These are phyloP conservation scores for Trypanosomatidae sp. DNA, from an alignment of 208 protist genomes.

Conservation along the genomic window DNA sequence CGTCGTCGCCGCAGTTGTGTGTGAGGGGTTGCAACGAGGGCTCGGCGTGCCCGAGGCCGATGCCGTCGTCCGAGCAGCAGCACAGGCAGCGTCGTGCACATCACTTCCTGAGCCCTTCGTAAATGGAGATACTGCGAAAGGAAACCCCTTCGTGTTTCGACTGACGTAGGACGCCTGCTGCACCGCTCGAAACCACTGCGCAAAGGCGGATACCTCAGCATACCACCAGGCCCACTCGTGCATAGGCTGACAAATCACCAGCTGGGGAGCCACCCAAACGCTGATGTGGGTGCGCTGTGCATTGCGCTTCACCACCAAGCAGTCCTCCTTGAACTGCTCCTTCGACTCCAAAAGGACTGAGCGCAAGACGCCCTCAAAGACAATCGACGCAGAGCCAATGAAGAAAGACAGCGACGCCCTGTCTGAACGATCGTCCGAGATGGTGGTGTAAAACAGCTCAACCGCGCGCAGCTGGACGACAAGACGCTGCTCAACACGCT, in stretches of 20 bases:
- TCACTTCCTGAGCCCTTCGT: background rate
- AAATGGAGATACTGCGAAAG: background rate
- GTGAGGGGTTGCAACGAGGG: background rate
- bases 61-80: background rate
- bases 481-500: conserved; percentile 11
- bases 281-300: conserved; percentile 41
- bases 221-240: conserved; percentile 76
- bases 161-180: conserved; percentile 10
- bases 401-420: conserved; percentile 41
- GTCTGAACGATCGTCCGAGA: conserved; percentile 23
- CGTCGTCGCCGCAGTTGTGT: background rate
- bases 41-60: background rate
- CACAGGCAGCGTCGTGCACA: background rate
- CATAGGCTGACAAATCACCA: conserved; percentile 46
- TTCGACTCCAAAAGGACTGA: conserved; percentile 55
- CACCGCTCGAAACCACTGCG: conserved; percentile 5
- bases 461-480: conserved; percentile 5
- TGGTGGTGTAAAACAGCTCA: conserved; percentile 26
- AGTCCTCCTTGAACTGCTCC: conserved; percentile 28
- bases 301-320: conserved; percentile 59
- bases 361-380: conserved; percentile 50
- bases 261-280: conserved; percentile 35
- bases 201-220: conserved; percentile 25
- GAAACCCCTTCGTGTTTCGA: background rate
- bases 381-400: conserved; percentile 31